Conservation (phyloP, 768 basidiomycete species). For the Saitozyma sp. region DNA sequence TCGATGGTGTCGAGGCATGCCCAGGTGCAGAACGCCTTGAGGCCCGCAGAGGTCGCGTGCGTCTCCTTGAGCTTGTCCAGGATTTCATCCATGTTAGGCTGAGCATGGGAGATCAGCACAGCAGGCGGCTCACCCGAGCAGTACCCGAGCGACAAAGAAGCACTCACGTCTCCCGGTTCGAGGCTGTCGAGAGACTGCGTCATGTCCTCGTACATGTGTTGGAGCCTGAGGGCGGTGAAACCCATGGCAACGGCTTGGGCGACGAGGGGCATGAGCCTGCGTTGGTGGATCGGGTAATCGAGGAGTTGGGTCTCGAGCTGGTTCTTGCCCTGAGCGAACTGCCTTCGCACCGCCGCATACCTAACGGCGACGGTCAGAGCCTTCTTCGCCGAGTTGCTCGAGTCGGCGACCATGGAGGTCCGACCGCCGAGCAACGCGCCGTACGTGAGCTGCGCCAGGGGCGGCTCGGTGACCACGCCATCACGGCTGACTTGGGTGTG, state of each 20-base stretch:
- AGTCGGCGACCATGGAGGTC: constrained; percentile 54
- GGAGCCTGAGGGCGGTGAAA: constrained; percentile 50
- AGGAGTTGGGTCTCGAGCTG: constrained; percentile 55
- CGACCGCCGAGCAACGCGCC: constrained; percentile 55
- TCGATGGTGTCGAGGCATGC: constrained; percentile 56
- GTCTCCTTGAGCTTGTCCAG: constrained; percentile 57
- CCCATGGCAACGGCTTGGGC: constrained; percentile 53
- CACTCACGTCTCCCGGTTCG: constrained; percentile 49
- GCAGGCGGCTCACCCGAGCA: neutral
- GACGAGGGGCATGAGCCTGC: constrained; percentile 52
- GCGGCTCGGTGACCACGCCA: constrained; percentile 54
- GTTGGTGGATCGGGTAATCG: constrained; percentile 56
- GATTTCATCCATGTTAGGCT: constrained; percentile 51
- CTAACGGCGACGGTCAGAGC: constrained; percentile 56
- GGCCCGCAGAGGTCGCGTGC: constrained; percentile 56
- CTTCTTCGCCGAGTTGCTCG: constrained; percentile 54
- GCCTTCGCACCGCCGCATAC: constrained; percentile 55
- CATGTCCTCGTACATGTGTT: constrained; percentile 51
- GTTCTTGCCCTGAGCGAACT: constrained; percentile 54
- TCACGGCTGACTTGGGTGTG: constrained; percentile 55
- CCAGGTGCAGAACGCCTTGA: constrained; percentile 58
- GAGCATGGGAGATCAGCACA: constrained; percentile 4
- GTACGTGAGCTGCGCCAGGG: constrained; percentile 56
- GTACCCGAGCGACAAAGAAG: no score
- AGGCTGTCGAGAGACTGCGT: constrained; percentile 51